Evolutionary conservation across 805 yeast species (phyloP), one percentile per base, ranked within the genome.

Genomic region (Candida odintsovae): DNA sequence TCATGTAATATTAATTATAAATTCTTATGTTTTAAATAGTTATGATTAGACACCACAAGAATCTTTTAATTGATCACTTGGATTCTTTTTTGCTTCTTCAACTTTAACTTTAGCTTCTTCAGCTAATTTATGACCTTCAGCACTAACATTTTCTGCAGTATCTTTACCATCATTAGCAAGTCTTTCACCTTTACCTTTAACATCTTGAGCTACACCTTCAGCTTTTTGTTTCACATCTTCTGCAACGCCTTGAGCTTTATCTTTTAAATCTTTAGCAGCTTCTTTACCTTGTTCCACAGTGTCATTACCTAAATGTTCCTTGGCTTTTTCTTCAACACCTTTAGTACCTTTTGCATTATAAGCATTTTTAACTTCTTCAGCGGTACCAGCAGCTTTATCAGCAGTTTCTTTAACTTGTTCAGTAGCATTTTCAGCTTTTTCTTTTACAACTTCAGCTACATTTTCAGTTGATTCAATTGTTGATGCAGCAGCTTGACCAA

Each of bases 401-500:
- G 40, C 42, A 15, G 38, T 39, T 8, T 35, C 26, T 38, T 45
- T 36, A 15, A 31, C 37, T 13, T 22, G 35, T 28, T 46, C 51
- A 15, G 44, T 47, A 15, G 49, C 47, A 6, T 40, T 9, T 2
- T 43, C 46, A 4, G 44, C 26, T 19, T 46, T 40, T 7, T 51
- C 49, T 41, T 52, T 48, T 3, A 49, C 50, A 3, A 42, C 29
- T 10, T 52, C 48, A 3, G 50, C 49, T 1, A 41, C 48, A 4
- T 49, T 19, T 29, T 55, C 59, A 9, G 57, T 56, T 3, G 49
- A 35, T 10, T 58, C 58, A 7, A 58, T 7, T 0, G 52, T 50
- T 21, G 41, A 19, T 11, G 61, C 59, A 3, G 62, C 61, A 12
- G 55, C 62, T 36, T 54, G 29, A 6, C 62, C 62, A 22, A 55